phyloP scores from a whole-genome alignment of 2,329 filamentous ascomycete species.

The Westerdykella ornata region DNA sequence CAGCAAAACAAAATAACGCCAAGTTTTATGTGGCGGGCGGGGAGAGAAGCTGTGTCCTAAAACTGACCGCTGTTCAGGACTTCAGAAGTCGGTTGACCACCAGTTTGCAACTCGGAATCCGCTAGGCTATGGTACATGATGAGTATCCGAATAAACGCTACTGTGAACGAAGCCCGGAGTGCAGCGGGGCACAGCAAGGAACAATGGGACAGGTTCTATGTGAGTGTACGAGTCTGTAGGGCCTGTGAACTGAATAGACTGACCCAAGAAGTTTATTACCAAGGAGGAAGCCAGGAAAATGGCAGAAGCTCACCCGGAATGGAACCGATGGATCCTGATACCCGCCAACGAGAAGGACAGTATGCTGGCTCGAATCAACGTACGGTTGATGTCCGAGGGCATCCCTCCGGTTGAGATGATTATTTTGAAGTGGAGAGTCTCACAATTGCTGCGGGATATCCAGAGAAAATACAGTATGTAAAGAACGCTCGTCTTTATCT shows the following conservation, averaged over 20 bases:
- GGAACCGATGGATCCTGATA: slow-evolving; percentile 35
- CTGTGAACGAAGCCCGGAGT: slow-evolving; percentile 31
- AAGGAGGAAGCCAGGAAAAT: slow-evolving; percentile 35
- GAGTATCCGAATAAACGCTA: slow-evolving; percentile 37
- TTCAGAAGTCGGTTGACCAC: slow-evolving; percentile 23
- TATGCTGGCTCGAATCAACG: slow-evolving; percentile 33
- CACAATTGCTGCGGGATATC: slow-evolving; percentile 32
- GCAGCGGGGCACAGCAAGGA: slow-evolving; percentile 33
- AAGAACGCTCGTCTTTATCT: slow-evolving; percentile 15
- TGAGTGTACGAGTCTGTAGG: slow-evolving; percentile 20
- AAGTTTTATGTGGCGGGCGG: slow-evolving; percentile 34
- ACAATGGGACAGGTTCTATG: slow-evolving; percentile 36
- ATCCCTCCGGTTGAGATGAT: slow-evolving; percentile 35
- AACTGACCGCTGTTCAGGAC: slow-evolving; percentile 32
- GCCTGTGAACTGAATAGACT: slow-evolving; percentile 10
- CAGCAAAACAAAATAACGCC: slow-evolving; percentile 33
- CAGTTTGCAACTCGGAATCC: slow-evolving; percentile 3
- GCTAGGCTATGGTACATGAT: slow-evolving; percentile 14
- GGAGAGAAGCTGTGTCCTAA: slow-evolving; percentile 34
- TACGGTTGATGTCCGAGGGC: slow-evolving; percentile 29
- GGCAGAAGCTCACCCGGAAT: slow-evolving; percentile 32
- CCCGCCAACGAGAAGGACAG: slow-evolving; percentile 33
- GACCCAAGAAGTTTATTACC: slow-evolving; percentile 31
- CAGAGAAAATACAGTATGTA: slow-evolving; percentile 35
- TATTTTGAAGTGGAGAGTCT: slow-evolving; percentile 35